Evolutionary conservation across 768 basidiomycete genomes (phyloP), one percentile per base, ranked within the genome.

Genomic region (Daedaleopsis nitida): DNA sequence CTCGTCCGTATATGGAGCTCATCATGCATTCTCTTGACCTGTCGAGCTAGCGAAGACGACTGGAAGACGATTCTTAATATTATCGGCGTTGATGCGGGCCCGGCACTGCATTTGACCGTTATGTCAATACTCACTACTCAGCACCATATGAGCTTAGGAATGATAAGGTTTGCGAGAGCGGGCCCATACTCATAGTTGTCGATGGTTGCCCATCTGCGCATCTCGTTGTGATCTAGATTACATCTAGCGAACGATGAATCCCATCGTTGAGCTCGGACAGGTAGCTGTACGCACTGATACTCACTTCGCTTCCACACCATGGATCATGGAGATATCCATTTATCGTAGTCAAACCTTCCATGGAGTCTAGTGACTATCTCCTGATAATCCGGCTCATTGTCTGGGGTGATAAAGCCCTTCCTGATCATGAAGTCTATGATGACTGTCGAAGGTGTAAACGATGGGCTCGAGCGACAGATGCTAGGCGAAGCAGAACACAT

Each of bases 361-460:
- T 93, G 92, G n/a, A 94, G 70, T 9, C 86, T 81, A 13, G 88
- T 89, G 12, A 84, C 66, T 44, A 97, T 89, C 71, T 93, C 87
- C 74, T 90, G 75, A 69, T 83, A 96, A 61, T 92, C 79, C 1
- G 89, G 86, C 70, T 98, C 97, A 60, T 88, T 91, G 62, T 96
- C 95, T 0, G 93, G 84, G 0, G 93, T 96, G 54, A 98, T 78
- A 62, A 87, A 80, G 0, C 95, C 95, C 60, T 90, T 87, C 1
- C 96, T 85, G 52, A 98, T 83, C 73, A 98, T 82, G 60, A 98
- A 88, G 73, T 98, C 96, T 49, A 98, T 77, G 51, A 98, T 77
- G 16, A 95, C 94, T 93, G n/a, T n/a, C 13, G 21, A 42, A n/a
- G 32, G 19, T 34, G 27, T 17, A 16, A 38, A 49, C 35, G 49